Conservation (phyloP, 176 grass and related monocot genomes). For the Areca catechu region DNA sequence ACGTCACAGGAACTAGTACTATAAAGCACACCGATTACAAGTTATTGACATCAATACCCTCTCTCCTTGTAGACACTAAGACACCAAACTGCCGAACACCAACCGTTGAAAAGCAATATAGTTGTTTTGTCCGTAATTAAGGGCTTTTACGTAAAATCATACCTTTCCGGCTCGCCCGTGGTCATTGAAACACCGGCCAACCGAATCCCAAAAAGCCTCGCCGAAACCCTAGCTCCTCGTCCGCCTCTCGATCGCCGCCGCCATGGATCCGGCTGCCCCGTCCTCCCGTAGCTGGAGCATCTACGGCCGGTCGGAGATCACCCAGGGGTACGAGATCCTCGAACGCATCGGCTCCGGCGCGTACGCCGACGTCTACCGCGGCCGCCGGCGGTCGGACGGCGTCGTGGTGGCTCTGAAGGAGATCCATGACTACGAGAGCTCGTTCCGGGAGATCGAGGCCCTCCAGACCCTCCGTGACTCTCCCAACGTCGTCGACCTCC, state of each 20-base stretch:
- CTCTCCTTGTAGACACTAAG: no score
- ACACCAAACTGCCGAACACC: no score
- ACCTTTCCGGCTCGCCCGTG: no score
- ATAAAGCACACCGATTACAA: no score
- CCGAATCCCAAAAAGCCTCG: no score
- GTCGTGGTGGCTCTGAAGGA: conserved; percentile 74
- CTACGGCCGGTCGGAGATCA: conserved; percentile 59
- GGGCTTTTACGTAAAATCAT: no score
- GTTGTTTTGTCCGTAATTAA: no score
- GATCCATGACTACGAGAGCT: conserved; percentile 75
- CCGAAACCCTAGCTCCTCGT: no score
- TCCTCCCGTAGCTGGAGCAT: conserved; percentile 77
- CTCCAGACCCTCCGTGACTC: conserved; percentile 34
- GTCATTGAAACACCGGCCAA: no score
- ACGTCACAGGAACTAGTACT: no score
- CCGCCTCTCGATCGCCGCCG: background rate
- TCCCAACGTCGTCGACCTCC: conserved; percentile 53
- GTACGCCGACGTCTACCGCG: conserved; percentile 91
- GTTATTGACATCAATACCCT: no score
- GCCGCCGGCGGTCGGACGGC: conserved; percentile 71
- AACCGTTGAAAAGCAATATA: no score
- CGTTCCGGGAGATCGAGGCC: conserved; percentile 68
- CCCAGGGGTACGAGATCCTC: conserved; percentile 68
- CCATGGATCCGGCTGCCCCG: background rate
- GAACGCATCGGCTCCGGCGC: conserved; percentile 68